These are phyloP conservation scores for Kokia cookei DNA, from an alignment of 441 rosid species.

Conservation along the genomic window DNA sequence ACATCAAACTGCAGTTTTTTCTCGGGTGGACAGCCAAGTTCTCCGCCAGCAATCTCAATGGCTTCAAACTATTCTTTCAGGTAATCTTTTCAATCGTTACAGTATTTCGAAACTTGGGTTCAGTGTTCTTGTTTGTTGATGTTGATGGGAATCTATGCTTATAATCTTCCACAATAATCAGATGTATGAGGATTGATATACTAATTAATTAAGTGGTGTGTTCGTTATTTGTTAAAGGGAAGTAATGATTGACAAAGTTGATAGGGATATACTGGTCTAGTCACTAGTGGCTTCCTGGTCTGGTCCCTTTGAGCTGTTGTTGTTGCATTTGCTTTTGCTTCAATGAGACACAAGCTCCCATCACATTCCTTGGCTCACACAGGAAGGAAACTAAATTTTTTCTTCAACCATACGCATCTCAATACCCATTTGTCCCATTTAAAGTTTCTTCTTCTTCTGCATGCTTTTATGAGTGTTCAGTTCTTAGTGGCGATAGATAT, in stretches of 20 bases:
- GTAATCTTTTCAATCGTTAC: neutral
- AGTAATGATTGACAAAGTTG: neutral
- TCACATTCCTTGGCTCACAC: slow-evolving; percentile 2
- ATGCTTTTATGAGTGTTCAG: neutral
- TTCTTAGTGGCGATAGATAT: neutral
- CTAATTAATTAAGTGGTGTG: neutral
- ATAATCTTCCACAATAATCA: neutral
- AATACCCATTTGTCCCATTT: neutral
- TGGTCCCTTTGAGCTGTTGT: neutral
- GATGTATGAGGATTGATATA: neutral
- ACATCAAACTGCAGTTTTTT: slow-evolving; percentile 11
- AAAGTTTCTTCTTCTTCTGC: neutral
- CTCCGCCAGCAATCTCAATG: slow-evolving; percentile 34
- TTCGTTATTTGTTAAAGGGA: neutral
- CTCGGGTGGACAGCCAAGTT: slow-evolving; percentile 37
- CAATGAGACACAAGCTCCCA: neutral
- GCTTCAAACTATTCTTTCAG: slow-evolving; percentile 42
- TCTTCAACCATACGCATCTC: neutral
- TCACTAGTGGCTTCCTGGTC: neutral
- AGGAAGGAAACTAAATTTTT: neutral
- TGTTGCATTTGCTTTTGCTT: slow-evolving; percentile 3
- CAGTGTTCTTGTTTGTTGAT: neutral
- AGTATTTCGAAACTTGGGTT: too few species aligned
- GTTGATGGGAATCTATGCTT: neutral
- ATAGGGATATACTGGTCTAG: neutral